Base-by-base conservation (phyloP, 164 flowering plant genomes). In the Nymphaea colorata region DNA sequence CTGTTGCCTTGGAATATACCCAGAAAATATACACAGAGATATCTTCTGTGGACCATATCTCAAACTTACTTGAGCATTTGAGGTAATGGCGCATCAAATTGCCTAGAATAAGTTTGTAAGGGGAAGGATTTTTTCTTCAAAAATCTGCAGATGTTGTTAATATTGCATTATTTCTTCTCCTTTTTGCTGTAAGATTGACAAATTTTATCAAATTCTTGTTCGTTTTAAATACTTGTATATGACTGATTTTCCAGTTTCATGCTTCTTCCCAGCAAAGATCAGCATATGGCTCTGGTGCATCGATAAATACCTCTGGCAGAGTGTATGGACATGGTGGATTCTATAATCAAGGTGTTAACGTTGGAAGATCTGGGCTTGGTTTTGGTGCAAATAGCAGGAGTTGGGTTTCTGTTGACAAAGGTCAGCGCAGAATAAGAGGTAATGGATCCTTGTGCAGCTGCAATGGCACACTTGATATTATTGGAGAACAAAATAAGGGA, bases 401-500 rank as follows among this genome's bases (percentile, higher is more conserved):
- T 66, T 84, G 86, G 79, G 71, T 81, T 62, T 66, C 79, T 41
- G 61, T 75, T 70, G 98, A 93, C 12, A 86, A 79, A 74, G 82
- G 80, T 67, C 80, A 85, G 78, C 81, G 79, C 65, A 85, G 81
- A n/a, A 12, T 12, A 16, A 83, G 89, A 79, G 87, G 80, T 17
- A 76, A 64, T 66, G 81, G 77, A 62, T 70, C 90, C 57, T 65
- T 79, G 53, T 84, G 83, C 71, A 74, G 81, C 55, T 83, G 88
- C 67, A 82, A 80, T 77, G 87, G 79, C 60, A 61, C 81, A 43
- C 75, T 80, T 77, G 90, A 86, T 78, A 71, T 83, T 14, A 81
- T 89, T 51, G 81, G 76, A 75, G 96, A 90, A 79, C 95, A 89
- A 68, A 93, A 90, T 71, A 82, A 92, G 68, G 98, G 98, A 69